Conservation (phyloP, 305 asterid species). For the Solanum hybrid region DNA sequence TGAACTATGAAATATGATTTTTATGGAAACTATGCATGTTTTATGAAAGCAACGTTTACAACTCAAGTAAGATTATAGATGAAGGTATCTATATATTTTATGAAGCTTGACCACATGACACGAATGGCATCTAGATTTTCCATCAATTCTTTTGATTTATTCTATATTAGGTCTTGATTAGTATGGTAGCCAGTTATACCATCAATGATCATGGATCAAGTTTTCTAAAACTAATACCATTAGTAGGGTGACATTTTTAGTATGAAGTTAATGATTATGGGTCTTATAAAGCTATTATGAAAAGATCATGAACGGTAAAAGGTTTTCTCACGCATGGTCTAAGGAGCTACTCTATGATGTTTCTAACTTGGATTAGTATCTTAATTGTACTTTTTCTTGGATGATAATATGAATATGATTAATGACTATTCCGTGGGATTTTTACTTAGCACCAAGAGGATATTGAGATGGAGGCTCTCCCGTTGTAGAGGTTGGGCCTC, state of each 20-base stretch:
- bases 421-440: neutral
- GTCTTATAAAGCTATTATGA: neutral
- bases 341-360: neutral
- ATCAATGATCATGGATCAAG: neutral
- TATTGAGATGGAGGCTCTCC: neutral
- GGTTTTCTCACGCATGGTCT: neutral
- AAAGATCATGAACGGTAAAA: neutral
- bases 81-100: neutral
- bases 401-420: neutral
- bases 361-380: neutral
- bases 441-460: neutral
- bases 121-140: neutral
- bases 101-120: neutral
- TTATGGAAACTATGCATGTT: neutral
- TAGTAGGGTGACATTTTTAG: neutral
- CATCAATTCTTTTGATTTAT: neutral
- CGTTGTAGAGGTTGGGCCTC: neutral
- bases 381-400: neutral
- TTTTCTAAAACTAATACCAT: neutral
- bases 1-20: neutral
- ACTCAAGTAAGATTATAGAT: neutral
- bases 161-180: neutral
- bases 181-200: neutral
- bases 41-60: neutral
- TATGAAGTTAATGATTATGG: neutral